phyloP scores from a whole-genome alignment of 1,284 basidiomycete species.

The Agaricales sp. region DNA sequence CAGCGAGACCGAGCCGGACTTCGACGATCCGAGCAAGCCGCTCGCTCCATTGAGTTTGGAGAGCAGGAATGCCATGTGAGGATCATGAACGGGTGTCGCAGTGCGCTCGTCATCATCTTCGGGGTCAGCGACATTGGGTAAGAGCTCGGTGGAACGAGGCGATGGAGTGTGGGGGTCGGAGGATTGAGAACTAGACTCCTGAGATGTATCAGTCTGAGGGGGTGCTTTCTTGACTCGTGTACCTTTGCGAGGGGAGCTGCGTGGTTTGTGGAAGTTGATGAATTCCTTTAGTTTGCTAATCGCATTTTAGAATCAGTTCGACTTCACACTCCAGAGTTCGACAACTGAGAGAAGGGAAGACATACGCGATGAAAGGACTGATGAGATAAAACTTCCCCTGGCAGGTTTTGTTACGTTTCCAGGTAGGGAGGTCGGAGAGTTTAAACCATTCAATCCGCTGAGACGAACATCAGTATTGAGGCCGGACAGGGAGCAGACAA shows the following conservation, averaged over 20 bases:
- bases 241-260: conserved; percentile 21
- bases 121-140: background rate
- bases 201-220: conserved; percentile 10
- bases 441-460: conserved; percentile 98
- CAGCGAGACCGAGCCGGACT: background rate
- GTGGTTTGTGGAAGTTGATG: conserved; percentile 44
- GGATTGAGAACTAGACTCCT: conserved; percentile 16
- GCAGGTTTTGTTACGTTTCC: conserved; percentile 72
- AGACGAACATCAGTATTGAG: conserved; percentile 8
- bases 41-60: background rate
- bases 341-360: conserved; percentile 9
- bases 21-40: background rate
- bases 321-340: too few species aligned
- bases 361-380: conserved; percentile 87
- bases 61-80: background rate
- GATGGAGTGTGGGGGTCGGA: conserved; percentile 1
- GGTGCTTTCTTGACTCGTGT: conserved; percentile 15
- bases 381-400: conserved; percentile 91
- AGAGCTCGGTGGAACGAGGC: background rate
- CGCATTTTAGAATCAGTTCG: conserved; percentile 11
- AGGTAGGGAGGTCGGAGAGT: conserved; percentile 85
- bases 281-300: conserved; percentile 51
- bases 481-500: conserved; percentile 1
- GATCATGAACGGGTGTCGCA: background rate
- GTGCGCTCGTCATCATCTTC: background rate